A percentile compares a stretch with the other conserved stretches of the same genome.
These are phyloP conservation scores for Sclerotinia nivalis DNA, from an alignment of 2,329 filamentous ascomycete genomes.

Conservation along the genomic window DNA sequence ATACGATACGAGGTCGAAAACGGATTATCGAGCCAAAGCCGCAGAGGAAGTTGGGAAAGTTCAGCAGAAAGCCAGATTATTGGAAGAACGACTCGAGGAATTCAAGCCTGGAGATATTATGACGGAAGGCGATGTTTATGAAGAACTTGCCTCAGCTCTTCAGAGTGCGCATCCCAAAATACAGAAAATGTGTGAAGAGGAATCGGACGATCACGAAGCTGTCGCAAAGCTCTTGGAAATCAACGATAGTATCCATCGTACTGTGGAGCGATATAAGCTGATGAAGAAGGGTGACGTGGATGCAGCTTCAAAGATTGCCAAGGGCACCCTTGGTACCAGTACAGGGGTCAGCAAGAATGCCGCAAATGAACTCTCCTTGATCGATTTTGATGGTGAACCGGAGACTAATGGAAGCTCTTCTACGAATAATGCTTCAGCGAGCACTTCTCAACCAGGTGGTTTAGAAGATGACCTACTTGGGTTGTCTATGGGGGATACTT, in stretches of 20 bases:
- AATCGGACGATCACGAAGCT: conserved; percentile 94
- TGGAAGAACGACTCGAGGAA: conserved; percentile 89
- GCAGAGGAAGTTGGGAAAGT: conserved; percentile 94
- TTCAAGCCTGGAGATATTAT: conserved; percentile 82
- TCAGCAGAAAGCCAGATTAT: conserved; percentile 87
- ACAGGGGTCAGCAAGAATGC: conserved; percentile 65
- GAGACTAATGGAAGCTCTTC: conserved; percentile 58
- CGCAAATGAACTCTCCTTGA: conserved; percentile 81
- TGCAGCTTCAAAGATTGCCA: conserved; percentile 77
- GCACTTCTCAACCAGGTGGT: conserved; percentile 53
- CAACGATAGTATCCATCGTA: conserved; percentile 97
- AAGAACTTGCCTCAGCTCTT: conserved; percentile 85
- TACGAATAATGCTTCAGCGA: conserved; percentile 42
- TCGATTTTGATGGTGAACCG: conserved; percentile 76
- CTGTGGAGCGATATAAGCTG: conserved; percentile 90
- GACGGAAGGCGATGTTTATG: conserved; percentile 64
- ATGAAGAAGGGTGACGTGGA: conserved; percentile 94
- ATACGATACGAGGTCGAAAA: conserved; percentile 92
- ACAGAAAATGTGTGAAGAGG: conserved; percentile 98
- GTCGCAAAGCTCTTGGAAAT: conserved; percentile 95
- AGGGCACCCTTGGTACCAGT: conserved; percentile 72
- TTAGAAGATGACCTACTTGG: conserved; percentile 91
- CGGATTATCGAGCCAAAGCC: conserved; percentile 95
- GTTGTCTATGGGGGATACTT: conserved; percentile 67
- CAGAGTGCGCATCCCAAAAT: conserved; percentile 97